Evolutionary conservation across 202 grass and related monocot genomes (phyloP).

Genomic region (Schoenoplectus triqueter): DNA sequence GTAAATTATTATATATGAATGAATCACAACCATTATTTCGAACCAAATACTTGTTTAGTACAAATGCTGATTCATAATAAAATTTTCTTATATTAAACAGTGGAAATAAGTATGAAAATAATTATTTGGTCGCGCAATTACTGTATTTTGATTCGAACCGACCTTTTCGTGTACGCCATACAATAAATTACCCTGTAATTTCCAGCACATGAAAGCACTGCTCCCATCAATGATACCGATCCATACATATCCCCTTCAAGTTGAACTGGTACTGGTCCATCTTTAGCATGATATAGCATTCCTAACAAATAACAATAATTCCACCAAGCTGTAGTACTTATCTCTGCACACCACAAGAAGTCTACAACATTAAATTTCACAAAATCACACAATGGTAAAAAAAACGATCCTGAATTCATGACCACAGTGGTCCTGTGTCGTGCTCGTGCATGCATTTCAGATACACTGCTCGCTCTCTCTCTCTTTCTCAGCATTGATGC

Average conservation of each 20-base stretch:
- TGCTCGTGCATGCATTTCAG: conserved; percentile 20
- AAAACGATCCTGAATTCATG: neutral
- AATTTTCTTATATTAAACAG: neutral
- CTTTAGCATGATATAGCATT: too few relatives aligned
- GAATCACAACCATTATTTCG: too few relatives aligned
- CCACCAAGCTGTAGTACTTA: neutral
- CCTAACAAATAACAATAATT: conserved; percentile 23
- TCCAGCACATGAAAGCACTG: neutral
- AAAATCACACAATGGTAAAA: neutral
- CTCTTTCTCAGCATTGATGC: conserved; percentile 23
- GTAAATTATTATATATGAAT: too few relatives aligned
- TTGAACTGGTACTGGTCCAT: neutral
- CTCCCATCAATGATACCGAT: neutral
- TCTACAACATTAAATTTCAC: neutral
- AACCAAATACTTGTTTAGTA: too few relatives aligned
- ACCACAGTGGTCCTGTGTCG: conserved; percentile 22
- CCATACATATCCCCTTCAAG: neutral
- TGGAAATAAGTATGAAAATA: neutral
- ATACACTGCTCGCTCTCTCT: neutral
- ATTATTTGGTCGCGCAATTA: neutral
- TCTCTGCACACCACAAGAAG: neutral
- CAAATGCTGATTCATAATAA: too few relatives aligned
- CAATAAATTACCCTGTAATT: too few relatives aligned
- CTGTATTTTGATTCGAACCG: too few relatives aligned
- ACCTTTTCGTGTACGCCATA: too few relatives aligned